A percentile compares a stretch with the other conserved stretches of the same genome.
phyloP scores from a whole-genome alignment of 2,329 filamentous ascomycete genomes.

The Fusarium sp. region DNA sequence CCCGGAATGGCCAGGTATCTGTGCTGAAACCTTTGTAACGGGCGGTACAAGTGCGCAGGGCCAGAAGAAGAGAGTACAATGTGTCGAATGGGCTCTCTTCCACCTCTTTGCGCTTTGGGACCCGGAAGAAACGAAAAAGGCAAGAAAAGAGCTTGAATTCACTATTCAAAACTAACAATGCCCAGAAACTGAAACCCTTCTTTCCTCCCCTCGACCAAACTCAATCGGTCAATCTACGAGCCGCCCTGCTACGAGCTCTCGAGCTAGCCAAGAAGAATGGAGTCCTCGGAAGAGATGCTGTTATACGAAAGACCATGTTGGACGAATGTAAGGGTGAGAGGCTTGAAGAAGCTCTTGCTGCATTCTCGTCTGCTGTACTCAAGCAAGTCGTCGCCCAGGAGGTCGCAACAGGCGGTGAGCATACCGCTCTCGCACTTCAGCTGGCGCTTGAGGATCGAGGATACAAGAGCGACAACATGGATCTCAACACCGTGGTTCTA shows the following conservation, averaged over 20 bases:
- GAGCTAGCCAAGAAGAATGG: conserved; percentile 91
- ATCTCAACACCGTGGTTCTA: conserved; percentile 74
- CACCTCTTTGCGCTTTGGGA: conserved; percentile 89
- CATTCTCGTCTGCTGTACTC: conserved; percentile 85
- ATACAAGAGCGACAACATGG: conserved; percentile 63
- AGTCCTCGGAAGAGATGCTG: conserved; percentile 78
- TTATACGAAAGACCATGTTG: conserved; percentile 92
- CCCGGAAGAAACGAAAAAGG: conserved; percentile 76
- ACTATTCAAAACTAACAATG: conserved; percentile 7
- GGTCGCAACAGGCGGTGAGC: conserved; percentile 51
- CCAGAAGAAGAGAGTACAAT: conserved; percentile 83
- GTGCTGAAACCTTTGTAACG: conserved; percentile 72
- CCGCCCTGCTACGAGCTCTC: conserved; percentile 82
- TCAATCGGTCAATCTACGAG: conserved; percentile 89
- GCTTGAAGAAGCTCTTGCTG: conserved; percentile 84
- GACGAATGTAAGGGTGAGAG: conserved; percentile 95
- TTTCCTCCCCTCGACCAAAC: conserved; percentile 91
- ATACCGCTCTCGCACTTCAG: conserved; percentile 62
- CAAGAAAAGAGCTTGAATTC: conserved; percentile 51
- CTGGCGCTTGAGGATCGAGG: conserved; percentile 70
- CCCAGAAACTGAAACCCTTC: conserved; percentile 85
- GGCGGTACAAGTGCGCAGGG: conserved; percentile 73
- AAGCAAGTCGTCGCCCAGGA: conserved; percentile 70
- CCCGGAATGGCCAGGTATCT: conserved; percentile 84
- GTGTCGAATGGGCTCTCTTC: conserved; percentile 91